Evolutionary conservation across 306 rosid genomes (phyloP), one percentile per base, ranked within the genome.

Genomic region (Trifolium pratense): DNA sequence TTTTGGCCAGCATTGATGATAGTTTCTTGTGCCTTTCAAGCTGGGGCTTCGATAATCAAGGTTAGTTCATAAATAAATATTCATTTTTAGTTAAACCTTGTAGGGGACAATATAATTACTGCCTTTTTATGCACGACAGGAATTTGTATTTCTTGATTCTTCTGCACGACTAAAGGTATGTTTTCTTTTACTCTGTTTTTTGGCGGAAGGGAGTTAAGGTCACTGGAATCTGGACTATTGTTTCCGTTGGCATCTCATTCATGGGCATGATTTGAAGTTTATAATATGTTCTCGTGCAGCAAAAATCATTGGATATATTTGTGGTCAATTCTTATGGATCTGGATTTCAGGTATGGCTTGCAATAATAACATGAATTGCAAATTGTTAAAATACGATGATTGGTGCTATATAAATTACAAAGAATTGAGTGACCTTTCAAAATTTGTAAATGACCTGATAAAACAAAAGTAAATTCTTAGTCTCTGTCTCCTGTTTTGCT

Each of bases 251-350:
- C 78, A 31, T 29, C 46, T 26, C 59, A 21, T 68, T 60, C 59
- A 63, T 69, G 72, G 59, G 63, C 65, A 48, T 26, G 74, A 56
- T 42, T 71, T 46, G 18, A 62, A 36, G 73, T 79, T 16, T 29
- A 67, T 58, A 65, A 80, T 60, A 17, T 82, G 66, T 80, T 77
- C 42, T 45, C 57, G 5, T 87, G 85, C 88, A 93, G 97, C 93
- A 81, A 18, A 93, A 90, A 80, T 89, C 98, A 1, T 85, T 93
- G 68, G 98, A 93, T 86, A 87, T 93, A 78, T 93, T 93, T 84
- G 98, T 93, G 80, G 98, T 93, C 86, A 93, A 93, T 82, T 93
- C 97, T 76, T 85, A 90, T 72, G 97, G 97, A 81, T 93, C 97
- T 67, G 93, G 93, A 39, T 90, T 86, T 84, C 96, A 93, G 98